Evolutionary conservation across 2,329 filamentous ascomycete species (phyloP).

Genomic region (Phyllosticta capitalensis): DNA sequence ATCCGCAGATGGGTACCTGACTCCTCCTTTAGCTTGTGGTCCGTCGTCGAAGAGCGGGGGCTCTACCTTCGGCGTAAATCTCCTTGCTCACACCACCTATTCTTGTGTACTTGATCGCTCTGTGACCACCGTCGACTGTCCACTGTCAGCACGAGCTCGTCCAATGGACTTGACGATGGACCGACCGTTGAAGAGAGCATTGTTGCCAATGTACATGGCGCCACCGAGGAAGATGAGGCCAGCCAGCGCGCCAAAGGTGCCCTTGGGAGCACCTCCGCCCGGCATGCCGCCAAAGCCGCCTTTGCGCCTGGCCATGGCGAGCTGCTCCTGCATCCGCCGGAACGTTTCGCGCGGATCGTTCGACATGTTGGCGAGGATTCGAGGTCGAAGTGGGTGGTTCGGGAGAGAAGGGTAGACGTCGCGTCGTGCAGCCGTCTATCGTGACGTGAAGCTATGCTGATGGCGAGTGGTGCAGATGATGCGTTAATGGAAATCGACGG

Average conservation of each 20-base stretch:
- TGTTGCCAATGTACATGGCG: conserved; percentile 47
- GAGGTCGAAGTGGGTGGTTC: background rate
- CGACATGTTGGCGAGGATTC: background rate
- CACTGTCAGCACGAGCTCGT: conserved; percentile 13
- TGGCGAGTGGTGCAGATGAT: background rate
- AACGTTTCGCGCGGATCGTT: conserved; percentile 56
- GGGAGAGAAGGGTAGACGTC: background rate
- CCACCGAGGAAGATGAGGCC: conserved; percentile 46
- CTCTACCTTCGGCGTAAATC: conserved; percentile 83
- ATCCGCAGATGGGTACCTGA: conserved; percentile 84
- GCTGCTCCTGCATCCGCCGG: conserved; percentile 53
- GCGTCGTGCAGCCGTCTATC: background rate
- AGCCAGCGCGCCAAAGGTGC: conserved; percentile 45
- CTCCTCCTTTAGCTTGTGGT: background rate
- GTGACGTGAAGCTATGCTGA: background rate
- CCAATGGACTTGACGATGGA: background rate
- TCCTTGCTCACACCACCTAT: conserved; percentile 89
- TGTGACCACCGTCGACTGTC: conserved; percentile 88
- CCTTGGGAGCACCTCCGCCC: conserved; percentile 39
- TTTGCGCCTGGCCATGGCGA: conserved; percentile 40
- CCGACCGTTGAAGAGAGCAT: conserved; percentile 60
- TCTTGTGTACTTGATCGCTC: conserved; percentile 96
- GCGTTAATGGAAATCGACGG: background rate
- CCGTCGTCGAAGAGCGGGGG: background rate
- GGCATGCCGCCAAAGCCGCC: conserved; percentile 27